Evolutionary conservation across 2,329 filamentous ascomycete genomes (phyloP).

Genomic region (Chlorencoelia australis): DNA sequence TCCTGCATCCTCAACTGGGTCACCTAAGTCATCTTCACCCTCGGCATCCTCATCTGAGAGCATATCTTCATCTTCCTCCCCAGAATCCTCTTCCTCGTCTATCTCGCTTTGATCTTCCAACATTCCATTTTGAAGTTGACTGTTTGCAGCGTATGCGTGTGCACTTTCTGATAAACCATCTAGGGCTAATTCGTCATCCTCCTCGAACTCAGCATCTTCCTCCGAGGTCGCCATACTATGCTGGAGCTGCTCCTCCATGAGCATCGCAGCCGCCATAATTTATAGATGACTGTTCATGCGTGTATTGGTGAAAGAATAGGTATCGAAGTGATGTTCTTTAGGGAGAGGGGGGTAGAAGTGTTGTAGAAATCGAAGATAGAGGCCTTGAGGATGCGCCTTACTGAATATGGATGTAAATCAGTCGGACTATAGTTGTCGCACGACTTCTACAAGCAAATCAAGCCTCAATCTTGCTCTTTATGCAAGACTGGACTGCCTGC

Average conservation of each 20-base stretch:
- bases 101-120: conserved; percentile 16
- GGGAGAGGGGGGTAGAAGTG: too few relatives aligned
- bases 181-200: conserved; percentile 24
- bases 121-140: conserved; percentile 27
- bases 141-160: conserved; percentile 27
- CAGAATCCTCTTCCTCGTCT: conserved; percentile 13
- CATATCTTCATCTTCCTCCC: conserved; percentile 24
- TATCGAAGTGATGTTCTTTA: too few relatives aligned
- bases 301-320: too few relatives aligned
- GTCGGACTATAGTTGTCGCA: too few relatives aligned
- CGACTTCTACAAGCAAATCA: too few relatives aligned
- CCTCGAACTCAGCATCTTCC: conserved; percentile 28
- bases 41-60: conserved; percentile 26
- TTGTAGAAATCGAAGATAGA: too few relatives aligned
- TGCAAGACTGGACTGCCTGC: too few relatives aligned
- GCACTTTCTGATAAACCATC: conserved; percentile 21
- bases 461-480: too few relatives aligned
- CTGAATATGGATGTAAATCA: too few relatives aligned
- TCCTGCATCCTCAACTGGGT: conserved; percentile 27
- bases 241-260: conserved; percentile 26
- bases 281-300: conserved; percentile 7
- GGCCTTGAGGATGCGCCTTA: too few relatives aligned
- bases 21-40: conserved; percentile 27
- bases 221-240: conserved; percentile 26
- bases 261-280: conserved; percentile 10